A percentile compares a stretch with the other conserved stretches of the same genome.
Conservation (phyloP, 768 basidiomycete species). For the Suillus variegatus region DNA sequence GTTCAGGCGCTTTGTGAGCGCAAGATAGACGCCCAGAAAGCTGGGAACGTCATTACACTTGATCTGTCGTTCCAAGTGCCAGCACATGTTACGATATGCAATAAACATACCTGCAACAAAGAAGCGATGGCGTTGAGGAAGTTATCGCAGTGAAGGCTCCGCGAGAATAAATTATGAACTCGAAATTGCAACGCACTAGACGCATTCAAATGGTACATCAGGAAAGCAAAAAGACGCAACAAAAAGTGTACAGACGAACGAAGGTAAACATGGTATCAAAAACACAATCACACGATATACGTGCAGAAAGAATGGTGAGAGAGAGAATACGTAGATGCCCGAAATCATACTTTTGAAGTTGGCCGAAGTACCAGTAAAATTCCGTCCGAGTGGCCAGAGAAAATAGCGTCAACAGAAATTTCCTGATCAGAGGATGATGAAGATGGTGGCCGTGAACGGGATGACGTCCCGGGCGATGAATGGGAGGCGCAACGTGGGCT, state of each 20-base stretch:
- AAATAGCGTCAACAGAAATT: conserved; percentile 74
- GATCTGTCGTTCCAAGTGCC: not conserved
- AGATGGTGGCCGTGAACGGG: conserved; percentile 15
- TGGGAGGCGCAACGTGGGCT: conserved; percentile 12
- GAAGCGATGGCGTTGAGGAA: not conserved
- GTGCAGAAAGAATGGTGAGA: not conserved
- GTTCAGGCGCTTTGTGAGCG: not conserved
- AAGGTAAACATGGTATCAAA: not conserved
- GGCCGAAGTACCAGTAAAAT: conserved; percentile 76
- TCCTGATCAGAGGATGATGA: conserved; percentile 27
- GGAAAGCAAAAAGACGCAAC: not conserved
- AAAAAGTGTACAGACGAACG: not conserved
- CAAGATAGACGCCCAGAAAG: not conserved
- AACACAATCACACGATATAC: not conserved
- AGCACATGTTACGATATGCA: not conserved
- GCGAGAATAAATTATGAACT: not conserved
- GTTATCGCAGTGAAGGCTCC: not conserved
- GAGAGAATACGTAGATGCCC: not conserved
- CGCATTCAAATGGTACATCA: not conserved
- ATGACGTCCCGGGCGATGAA: not conserved
- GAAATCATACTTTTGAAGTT: conserved; percentile 27
- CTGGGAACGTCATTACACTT: not conserved
- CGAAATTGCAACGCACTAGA: not conserved
- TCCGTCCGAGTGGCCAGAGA: conserved; percentile 85
- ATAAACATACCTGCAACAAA: not conserved